Conservation (phyloP, 192 early-diverging fungal genomes). For the Blastocladiella britannica region DNA sequence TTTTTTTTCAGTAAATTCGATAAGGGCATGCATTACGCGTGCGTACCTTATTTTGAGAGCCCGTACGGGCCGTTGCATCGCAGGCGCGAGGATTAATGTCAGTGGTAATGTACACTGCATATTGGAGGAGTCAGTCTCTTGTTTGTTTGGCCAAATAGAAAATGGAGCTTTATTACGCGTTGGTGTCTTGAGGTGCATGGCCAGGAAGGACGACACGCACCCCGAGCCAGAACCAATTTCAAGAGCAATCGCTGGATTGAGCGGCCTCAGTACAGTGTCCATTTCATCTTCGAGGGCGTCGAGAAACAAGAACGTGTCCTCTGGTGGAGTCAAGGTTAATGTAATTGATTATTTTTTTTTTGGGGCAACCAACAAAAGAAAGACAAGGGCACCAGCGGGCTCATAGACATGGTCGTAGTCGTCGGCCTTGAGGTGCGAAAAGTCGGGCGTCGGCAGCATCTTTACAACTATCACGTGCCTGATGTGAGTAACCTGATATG, state of each 20-base stretch:
- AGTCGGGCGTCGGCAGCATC: conserved; percentile 52
- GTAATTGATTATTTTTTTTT: neutral
- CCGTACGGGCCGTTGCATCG: conserved; percentile 43
- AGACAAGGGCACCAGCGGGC: conserved; percentile 38
- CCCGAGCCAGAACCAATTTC: conserved; percentile 86
- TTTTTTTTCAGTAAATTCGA: conserved; percentile 2
- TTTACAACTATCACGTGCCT: too few relatives aligned
- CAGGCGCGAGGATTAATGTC: conserved; percentile 66
- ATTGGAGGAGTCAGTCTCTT: neutral
- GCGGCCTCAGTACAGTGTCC: conserved; percentile 19
- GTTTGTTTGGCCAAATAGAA: too few relatives aligned
- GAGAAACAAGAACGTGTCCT: conserved; percentile 85
- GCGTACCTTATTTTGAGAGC: conserved; percentile 19
- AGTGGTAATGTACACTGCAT: conserved; percentile 36
- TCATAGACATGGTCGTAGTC: conserved; percentile 64
- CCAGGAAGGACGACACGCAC: conserved; percentile 56
- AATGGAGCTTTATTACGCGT: too few relatives aligned
- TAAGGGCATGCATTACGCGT: neutral
- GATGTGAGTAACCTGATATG: too few relatives aligned
- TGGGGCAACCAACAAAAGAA: neutral
- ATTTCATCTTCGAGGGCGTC: conserved; percentile 74
- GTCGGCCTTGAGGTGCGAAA: conserved; percentile 39
- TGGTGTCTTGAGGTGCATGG: conserved; percentile 18
- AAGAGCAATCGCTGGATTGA: conserved; percentile 44
- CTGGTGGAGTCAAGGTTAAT: conserved; percentile 12